A percentile compares a stretch with the other conserved stretches of the same genome.
Evolutionary conservation across 768 basidiomycete species (phyloP).

Genomic region (Phlegmacium glaucopus): DNA sequence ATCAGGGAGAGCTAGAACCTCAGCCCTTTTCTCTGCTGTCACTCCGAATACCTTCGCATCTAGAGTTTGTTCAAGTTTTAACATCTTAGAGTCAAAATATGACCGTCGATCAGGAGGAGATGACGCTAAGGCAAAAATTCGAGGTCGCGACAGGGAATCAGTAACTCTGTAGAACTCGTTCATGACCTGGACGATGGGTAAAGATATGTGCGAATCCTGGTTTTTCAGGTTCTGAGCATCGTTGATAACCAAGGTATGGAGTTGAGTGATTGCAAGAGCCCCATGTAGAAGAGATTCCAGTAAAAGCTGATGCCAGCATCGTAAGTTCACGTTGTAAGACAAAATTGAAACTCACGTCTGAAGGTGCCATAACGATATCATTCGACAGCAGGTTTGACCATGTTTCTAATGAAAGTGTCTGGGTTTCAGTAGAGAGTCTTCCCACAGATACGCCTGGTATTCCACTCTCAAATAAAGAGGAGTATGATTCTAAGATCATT

Average conservation of each 20-base stretch:
- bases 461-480: conserved; percentile 15
- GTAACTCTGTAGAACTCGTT: conserved; percentile 40
- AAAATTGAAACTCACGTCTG: conserved; percentile 29
- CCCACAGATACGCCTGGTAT: conserved; percentile 18
- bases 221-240: conserved; percentile 37
- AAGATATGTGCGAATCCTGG: conserved; percentile 30
- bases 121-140: conserved; percentile 38
- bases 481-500: conserved; percentile 16
- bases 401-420: conserved; percentile 14
- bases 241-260: conserved; percentile 41
- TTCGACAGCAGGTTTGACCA: conserved; percentile 18
- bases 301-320: conserved; percentile 28
- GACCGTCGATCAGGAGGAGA: conserved; percentile 21
- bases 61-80: conserved; percentile 37
- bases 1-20: conserved; percentile 31
- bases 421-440: conserved; percentile 22
- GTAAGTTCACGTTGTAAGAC: conserved; percentile 1
- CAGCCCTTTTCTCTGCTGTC: conserved; percentile 26
- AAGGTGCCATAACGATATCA: conserved; percentile 36
- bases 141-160: conserved; percentile 34
- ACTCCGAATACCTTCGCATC: conserved; percentile 37
- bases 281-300: conserved; percentile 35
- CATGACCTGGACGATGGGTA: conserved; percentile 42
- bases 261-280: conserved; percentile 38
- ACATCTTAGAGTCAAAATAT: conserved; percentile 29